Conservation (phyloP, 345 rosid genomes). For the Cardamine resedifolia region DNA sequence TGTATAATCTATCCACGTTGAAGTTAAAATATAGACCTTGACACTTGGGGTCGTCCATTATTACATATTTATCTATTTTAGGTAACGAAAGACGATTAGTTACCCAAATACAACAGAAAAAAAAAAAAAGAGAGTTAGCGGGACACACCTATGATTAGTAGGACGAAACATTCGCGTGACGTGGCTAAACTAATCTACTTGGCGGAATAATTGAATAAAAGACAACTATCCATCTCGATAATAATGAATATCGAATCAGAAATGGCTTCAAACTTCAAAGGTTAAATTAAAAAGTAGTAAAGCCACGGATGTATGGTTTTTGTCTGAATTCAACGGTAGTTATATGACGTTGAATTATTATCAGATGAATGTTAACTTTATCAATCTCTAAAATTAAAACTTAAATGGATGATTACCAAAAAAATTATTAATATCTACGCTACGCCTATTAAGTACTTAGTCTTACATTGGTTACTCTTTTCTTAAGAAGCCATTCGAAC, state of each 20-base stretch:
- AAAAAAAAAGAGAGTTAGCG: not conserved
- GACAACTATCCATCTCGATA: constrained; percentile 25
- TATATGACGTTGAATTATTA: not conserved
- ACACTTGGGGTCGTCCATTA: constrained; percentile 1
- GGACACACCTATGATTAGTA: constrained; percentile 18
- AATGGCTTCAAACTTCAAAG: not conserved
- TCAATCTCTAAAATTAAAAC: not conserved
- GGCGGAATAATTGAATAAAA: constrained; percentile 6
- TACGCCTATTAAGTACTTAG: too few species aligned
- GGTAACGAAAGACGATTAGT: constrained; percentile 7
- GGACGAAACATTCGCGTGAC: constrained; percentile 24
- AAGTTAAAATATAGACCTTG: not conserved
- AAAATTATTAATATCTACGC: too few species aligned
- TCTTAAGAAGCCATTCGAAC: not conserved
- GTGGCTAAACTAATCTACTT: constrained; percentile 38
- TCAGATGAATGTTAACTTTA: not conserved
- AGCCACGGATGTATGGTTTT: not conserved
- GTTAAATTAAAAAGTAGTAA: not conserved
- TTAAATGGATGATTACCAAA: not conserved
- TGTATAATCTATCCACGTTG: not conserved
- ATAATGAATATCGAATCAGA: constrained; percentile 14
- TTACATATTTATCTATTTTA: constrained; percentile 1
- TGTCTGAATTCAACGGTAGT: constrained; percentile 9
- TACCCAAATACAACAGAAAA: not conserved
- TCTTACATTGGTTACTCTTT: too few species aligned